Conservation (phyloP, 2,329 filamentous ascomycete genomes). For the Sclerotinia nivalis region DNA sequence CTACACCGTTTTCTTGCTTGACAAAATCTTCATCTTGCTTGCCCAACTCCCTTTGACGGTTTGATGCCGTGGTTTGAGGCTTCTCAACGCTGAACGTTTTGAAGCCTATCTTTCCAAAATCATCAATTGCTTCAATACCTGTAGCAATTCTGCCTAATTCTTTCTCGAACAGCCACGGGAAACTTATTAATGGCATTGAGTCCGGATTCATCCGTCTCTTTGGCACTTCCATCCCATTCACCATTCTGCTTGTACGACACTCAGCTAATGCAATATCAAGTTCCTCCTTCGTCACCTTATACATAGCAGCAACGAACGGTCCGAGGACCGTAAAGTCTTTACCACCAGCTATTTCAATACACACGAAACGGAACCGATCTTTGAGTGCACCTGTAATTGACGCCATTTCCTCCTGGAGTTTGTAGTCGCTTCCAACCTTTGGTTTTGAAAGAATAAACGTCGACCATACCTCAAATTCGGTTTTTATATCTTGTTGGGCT, state of each 20-base stretch:
- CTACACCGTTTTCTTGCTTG: constrained; percentile 35
- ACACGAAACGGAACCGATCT: constrained; percentile 66
- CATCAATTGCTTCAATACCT: constrained; percentile 35
- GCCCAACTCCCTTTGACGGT: constrained; percentile 12
- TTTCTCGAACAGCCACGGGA: constrained; percentile 85
- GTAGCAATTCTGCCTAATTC: constrained; percentile 71
- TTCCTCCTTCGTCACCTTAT: constrained; percentile 75
- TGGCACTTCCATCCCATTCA: constrained; percentile 44
- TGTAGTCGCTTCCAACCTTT: constrained; percentile 74
- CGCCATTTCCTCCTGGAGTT: constrained; percentile 81
- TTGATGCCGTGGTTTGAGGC: constrained; percentile 12
- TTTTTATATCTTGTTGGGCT: constrained; percentile 78
- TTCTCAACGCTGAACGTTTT: constrained; percentile 27
- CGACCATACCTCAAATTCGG: constrained; percentile 91
- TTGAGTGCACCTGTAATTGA: constrained; percentile 66
- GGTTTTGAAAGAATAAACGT: constrained; percentile 80
- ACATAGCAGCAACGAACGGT: constrained; percentile 83
- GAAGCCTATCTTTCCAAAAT: constrained; percentile 33
- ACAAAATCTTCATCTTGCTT: constrained; percentile 36
- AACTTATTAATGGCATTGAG: constrained; percentile 81
- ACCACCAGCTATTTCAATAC: constrained; percentile 64
- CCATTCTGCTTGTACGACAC: constrained; percentile 44
- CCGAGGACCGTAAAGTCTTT: constrained; percentile 60
- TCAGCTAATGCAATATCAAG: constrained; percentile 60
- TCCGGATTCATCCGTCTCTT: constrained; percentile 46